Conservation (phyloP, 192 early-diverging fungal species). For the Backusella morwellensis region DNA sequence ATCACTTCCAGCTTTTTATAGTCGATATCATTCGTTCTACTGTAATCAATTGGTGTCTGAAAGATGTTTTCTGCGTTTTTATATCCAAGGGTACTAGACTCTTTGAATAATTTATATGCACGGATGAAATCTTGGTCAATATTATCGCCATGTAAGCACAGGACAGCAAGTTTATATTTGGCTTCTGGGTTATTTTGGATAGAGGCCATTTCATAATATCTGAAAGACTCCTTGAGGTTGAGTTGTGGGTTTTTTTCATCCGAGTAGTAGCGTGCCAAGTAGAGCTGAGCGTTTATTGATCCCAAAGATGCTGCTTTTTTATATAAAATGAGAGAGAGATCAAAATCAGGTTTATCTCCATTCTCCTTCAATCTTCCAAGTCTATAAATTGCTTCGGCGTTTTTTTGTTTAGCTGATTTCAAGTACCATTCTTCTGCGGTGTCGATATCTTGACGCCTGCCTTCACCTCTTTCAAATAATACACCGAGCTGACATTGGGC, state of each 20-base stretch:
- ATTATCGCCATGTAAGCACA: conserved; percentile 15
- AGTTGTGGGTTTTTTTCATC: conserved; percentile 6
- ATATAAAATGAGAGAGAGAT: neutral
- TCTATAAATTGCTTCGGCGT: neutral
- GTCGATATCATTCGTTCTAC: neutral
- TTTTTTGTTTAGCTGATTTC: neutral
- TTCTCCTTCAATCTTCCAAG: neutral
- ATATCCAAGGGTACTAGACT: neutral
- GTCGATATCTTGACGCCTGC: neutral
- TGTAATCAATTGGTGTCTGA: neutral
- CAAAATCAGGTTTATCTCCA: neutral
- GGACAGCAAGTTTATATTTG: neutral
- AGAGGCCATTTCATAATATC: conserved; percentile 23
- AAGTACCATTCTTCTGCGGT: neutral
- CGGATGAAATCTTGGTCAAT: conserved; percentile 14
- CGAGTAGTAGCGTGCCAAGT: neutral
- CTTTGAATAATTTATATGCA: neutral
- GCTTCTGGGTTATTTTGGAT: neutral
- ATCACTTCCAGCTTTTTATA: neutral
- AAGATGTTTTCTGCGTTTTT: neutral
- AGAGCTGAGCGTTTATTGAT: neutral
- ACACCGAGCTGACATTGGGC: neutral
- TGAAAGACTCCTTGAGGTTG: conserved; percentile 25
- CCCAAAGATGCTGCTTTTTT: neutral
- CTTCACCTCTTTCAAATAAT: neutral